Percentiles rank a stretch among this genome's conserved stretches.
Evolutionary conservation across 2,329 filamentous ascomycete genomes (phyloP).

Genomic region (Aspergillus aculeatinus): DNA sequence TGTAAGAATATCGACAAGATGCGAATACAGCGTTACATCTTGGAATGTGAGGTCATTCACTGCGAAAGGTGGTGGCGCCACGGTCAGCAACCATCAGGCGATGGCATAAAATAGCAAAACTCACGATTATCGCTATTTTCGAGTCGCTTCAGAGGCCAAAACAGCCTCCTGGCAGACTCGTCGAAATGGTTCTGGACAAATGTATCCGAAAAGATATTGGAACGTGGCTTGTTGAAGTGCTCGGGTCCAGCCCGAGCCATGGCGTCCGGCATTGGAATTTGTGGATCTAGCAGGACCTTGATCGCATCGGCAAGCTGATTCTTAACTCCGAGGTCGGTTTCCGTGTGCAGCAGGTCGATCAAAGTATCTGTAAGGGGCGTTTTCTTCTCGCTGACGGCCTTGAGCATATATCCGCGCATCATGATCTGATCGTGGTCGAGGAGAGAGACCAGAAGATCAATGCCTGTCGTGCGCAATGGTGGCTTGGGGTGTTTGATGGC

Average conservation of each 20-base stretch:
- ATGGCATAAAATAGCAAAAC: slow-evolving; percentile 22
- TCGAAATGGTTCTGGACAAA: slow-evolving; percentile 92
- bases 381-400: slow-evolving; percentile 83
- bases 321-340: slow-evolving; percentile 91
- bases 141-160: slow-evolving; percentile 80
- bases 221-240: slow-evolving; percentile 62
- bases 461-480: slow-evolving; percentile 83
- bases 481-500: slow-evolving; percentile 83
- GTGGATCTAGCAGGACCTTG: slow-evolving; percentile 83
- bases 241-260: slow-evolving; percentile 66
- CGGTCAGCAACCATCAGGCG: slow-evolving; percentile 6
- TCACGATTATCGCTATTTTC: slow-evolving; percentile 60
- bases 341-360: slow-evolving; percentile 85
- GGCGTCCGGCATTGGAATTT: slow-evolving; percentile 58
- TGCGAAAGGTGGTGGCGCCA: slow-evolving; percentile 24
- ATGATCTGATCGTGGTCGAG: slow-evolving; percentile 95
- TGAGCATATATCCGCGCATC: slow-evolving; percentile 90
- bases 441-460: slow-evolving; percentile 87
- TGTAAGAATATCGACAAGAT: slow-evolving; percentile 87
- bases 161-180: slow-evolving; percentile 77
- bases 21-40: slow-evolving; percentile 85
- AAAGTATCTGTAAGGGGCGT: slow-evolving; percentile 85
- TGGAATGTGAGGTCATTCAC: slow-evolving; percentile 74
- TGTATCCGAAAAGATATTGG: slow-evolving; percentile 74
- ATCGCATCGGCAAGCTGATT: slow-evolving; percentile 93